These are phyloP conservation scores for Amylostereum chailletii DNA, from an alignment of 1,284 basidiomycete genomes.

Conservation along the genomic window DNA sequence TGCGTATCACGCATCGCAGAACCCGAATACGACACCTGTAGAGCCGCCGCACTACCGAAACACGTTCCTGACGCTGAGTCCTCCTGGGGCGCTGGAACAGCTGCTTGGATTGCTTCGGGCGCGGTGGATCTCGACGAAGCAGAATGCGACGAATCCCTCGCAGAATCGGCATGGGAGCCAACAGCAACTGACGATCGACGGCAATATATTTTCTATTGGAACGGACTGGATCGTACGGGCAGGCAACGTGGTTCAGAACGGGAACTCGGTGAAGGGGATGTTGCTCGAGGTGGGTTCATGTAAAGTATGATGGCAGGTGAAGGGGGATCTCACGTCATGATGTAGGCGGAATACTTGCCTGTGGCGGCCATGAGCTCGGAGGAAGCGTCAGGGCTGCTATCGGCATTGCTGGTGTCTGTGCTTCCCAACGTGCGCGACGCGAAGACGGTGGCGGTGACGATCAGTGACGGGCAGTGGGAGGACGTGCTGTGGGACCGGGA, in stretches of 20 bases:
- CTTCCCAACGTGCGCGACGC: slow-evolving; percentile 63
- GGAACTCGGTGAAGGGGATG: slow-evolving; percentile 70
- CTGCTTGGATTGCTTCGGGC: slow-evolving; percentile 62
- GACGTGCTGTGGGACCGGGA: slow-evolving; percentile 71
- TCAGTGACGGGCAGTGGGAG: slow-evolving; percentile 67
- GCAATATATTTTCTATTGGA: slow-evolving; percentile 60
- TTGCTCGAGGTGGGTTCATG: slow-evolving; percentile 53
- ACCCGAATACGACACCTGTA: slow-evolving; percentile 12
- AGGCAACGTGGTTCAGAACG: slow-evolving; percentile 66
- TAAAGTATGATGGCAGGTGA: not conserved
- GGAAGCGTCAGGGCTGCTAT: slow-evolving; percentile 61
- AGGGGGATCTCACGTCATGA: not conserved
- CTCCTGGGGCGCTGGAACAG: slow-evolving; percentile 65
- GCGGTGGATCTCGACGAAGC: slow-evolving; percentile 63
- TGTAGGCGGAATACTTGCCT: slow-evolving; percentile 70
- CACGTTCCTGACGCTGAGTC: slow-evolving; percentile 64
- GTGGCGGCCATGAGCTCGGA: slow-evolving; percentile 57
- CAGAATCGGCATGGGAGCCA: slow-evolving; percentile 42
- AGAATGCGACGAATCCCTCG: slow-evolving; percentile 29
- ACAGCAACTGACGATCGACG: slow-evolving; percentile 62
- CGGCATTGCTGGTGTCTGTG: slow-evolving; percentile 62
- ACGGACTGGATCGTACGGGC: slow-evolving; percentile 74
- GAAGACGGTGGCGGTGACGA: slow-evolving; percentile 63
- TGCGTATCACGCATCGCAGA: slow-evolving; percentile 19
- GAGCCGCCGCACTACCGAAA: slow-evolving; percentile 60